phyloP scores from a whole-genome alignment of 2,329 filamentous ascomycete species.

The Dendrostoma leiphaemia region DNA sequence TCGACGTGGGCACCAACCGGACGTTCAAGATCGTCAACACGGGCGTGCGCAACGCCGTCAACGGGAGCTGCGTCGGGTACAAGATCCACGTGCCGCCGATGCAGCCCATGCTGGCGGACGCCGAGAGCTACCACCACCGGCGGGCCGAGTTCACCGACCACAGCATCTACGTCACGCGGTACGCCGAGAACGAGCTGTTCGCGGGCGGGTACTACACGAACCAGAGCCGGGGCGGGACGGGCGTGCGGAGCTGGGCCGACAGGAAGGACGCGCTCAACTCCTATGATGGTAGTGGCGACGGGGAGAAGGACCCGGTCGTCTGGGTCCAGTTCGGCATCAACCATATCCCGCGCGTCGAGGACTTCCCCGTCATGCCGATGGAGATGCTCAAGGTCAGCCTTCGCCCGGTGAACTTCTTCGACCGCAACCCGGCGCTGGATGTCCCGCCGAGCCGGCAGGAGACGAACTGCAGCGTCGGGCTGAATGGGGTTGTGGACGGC shows the following conservation, averaged over 20 bases:
- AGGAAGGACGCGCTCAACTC: constrained; percentile 43
- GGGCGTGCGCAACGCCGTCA: constrained; percentile 48
- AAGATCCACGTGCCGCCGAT: constrained; percentile 55
- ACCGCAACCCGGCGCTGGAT: constrained; percentile 49
- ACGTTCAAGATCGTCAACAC: constrained; percentile 60
- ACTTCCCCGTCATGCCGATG: constrained; percentile 68
- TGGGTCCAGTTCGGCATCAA: constrained; percentile 55
- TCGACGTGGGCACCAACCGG: constrained; percentile 45
- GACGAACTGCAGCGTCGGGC: constrained; percentile 35
- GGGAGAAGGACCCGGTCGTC: constrained; percentile 47
- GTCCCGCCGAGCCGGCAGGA: constrained; percentile 44
- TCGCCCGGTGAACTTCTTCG: constrained; percentile 52
- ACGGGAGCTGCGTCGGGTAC: constrained; percentile 52
- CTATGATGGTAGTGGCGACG: no score
- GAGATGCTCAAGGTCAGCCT: constrained; percentile 51
- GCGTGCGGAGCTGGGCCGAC: constrained; percentile 31
- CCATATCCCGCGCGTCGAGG: constrained; percentile 61
- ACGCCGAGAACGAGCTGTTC: constrained; percentile 35
- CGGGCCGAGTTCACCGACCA: constrained; percentile 36
- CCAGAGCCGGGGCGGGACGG: constrained; percentile 35
- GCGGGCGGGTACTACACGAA: constrained; percentile 37
- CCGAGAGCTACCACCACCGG: constrained; percentile 30
- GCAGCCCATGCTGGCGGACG: constrained; percentile 54
- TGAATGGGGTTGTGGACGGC: constrained; percentile 22
- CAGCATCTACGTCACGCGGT: constrained; percentile 34